Base-by-base conservation (phyloP, 805 yeast species). In the Komagataella populi region DNA sequence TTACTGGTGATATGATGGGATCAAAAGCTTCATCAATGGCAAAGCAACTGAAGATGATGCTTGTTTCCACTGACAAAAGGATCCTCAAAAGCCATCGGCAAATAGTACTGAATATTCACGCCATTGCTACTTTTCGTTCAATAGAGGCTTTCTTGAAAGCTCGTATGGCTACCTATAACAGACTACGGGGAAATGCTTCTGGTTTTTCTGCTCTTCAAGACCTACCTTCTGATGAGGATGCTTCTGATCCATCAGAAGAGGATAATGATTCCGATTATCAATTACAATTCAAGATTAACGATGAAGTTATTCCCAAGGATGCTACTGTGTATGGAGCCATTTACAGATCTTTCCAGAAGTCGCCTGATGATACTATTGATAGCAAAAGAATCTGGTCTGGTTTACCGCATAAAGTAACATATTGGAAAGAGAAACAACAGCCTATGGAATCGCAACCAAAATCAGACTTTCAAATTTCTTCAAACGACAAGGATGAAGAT, bases 271-370 rank as follows among this genome's bases (percentile, higher is more conserved):
- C 71, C 69, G 63, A 71, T 50, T 67, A 82, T 50, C 84, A 80
- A 51, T 2, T 30, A 30, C 39, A 30, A 30, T 87, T 87, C 60
- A 66, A 67, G 1, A 66, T 82, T 10, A 70, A 80, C 55, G 87
- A 76, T 3, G 80, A 78, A 52, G 67, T 64, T 0, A 70, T 86
- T 23, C 83, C 87, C 2, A 70, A 70, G 44, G 86, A 78, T 50
- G 78, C 86, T 0, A 87, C 96, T 0, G 73, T 87, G 2, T 85
- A 81, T 64, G 93, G 93, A 1, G 90, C 88, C 0, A 69, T 84
- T 5, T 81, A 80, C 60, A 74, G 76, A 49, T 66, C 77, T 2
- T 60, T 75, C 12, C 74, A 76, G 59, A 49, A 54, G 6, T 57
- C 65, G 16, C 56, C 73, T 0, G 67, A 67, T 30, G 70, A 68